Percentiles rank a stretch among this genome's conserved stretches.
Conservation (phyloP, 352 stramenopile species). For the Pythium dissimile region DNA sequence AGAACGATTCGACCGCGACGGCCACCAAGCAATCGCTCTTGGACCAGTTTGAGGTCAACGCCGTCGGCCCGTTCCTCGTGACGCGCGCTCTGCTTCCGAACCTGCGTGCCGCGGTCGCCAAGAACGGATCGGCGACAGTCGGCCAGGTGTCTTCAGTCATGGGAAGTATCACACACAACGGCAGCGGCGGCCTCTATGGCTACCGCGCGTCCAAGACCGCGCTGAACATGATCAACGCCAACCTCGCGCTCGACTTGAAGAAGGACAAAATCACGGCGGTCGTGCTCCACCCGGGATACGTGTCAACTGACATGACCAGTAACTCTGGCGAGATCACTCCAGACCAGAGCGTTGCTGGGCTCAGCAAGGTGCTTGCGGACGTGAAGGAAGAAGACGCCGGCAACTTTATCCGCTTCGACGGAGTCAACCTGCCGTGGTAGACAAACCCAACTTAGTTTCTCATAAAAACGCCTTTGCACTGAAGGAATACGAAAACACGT, state of each 20-base stretch:
- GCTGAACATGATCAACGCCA: constrained; percentile 75
- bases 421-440: constrained; percentile 56
- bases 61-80: constrained; percentile 60
- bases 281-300: constrained; percentile 59
- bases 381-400: constrained; percentile 44
- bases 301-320: constrained; percentile 52
- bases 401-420: constrained; percentile 46
- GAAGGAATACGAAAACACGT: too few species aligned
- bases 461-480: too few species aligned
- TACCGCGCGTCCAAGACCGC: constrained; percentile 81
- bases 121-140: constrained; percentile 39
- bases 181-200: constrained; percentile 55
- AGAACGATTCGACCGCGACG: constrained; percentile 22
- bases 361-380: constrained; percentile 49
- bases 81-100: constrained; percentile 58
- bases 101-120: constrained; percentile 33
- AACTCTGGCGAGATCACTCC: constrained; percentile 37
- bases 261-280: constrained; percentile 53
- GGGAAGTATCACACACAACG: constrained; percentile 58
- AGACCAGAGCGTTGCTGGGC: constrained; percentile 40
- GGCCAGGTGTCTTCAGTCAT: constrained; percentile 58
- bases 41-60: constrained; percentile 73
- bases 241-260: constrained; percentile 49
- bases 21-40: constrained; percentile 56
- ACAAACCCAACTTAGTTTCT: too few species aligned